Evolutionary conservation across 768 basidiomycete species (phyloP), one percentile per base, ranked within the genome.

Genomic region (Rhizopogon rudus): DNA sequence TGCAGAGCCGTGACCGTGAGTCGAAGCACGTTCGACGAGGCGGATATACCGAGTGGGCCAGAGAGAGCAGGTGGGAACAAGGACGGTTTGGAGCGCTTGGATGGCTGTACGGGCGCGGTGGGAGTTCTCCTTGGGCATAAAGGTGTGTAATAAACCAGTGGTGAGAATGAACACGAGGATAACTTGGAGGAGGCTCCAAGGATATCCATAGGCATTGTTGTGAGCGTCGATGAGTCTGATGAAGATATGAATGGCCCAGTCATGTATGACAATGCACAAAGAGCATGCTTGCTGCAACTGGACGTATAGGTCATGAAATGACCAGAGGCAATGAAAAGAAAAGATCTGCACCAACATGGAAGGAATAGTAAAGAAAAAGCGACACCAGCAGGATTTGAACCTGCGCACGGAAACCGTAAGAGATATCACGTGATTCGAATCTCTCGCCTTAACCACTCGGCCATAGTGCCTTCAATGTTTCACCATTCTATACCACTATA

Each of bases 361-460:
- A 8, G 31, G 31, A 8, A 8, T 0, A 9, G 31, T 8, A 20
- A 57, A 40, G 20, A 55, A 65, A 64, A 53, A 52, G 20, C 71
- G 69, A 72, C 70, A 72, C 71, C 71, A 73, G 71, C 70, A 71
- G 69, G 69, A 71, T 71, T 71, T 71, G 69, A 71, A 71, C 69
- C 69, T 71, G 70, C 71, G 71, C 71, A 64, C 68, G 70, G 70
- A 9, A 70, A 70, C 70, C 70, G 68, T 67, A 70, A 70, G 70
- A 70, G 68, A 70, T 69, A 52, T 63, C 65, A 57, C 54, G 3
- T 43, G 1, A 58, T 81, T 81, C 81, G 77, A 83, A 82, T 84
- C 81, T 82, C 77, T 82, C 83, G 83, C 83, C 81, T 81, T 84
- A 84, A 84, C 83, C 83, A 84, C 82, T 83, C 81, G 81, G 83